These are phyloP conservation scores for Ceratocystis smalleyi DNA, from an alignment of 2,329 filamentous ascomycete species.

Conservation along the genomic window DNA sequence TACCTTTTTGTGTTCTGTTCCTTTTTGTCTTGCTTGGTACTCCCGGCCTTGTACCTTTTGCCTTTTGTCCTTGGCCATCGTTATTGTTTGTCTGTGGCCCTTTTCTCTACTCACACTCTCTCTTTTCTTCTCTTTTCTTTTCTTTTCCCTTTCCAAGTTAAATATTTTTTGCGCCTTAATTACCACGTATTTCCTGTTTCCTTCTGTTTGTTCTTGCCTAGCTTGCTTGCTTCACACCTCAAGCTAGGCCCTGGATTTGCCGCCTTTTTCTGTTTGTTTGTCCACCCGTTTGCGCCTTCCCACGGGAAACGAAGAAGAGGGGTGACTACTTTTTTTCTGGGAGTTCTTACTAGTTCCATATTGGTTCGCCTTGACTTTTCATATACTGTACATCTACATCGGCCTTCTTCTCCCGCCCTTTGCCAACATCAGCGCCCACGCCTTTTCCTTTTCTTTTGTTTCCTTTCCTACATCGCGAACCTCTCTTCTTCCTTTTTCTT, in stretches of 20 bases:
- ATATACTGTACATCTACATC: neutral
- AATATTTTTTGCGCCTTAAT: neutral
- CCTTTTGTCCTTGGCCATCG: neutral
- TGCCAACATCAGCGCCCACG: neutral
- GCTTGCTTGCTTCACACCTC: neutral
- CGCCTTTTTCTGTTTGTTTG: neutral
- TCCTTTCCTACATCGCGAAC: neutral
- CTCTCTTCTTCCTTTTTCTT: neutral
- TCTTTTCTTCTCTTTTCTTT: neutral
- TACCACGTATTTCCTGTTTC: neutral
- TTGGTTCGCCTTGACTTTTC: neutral
- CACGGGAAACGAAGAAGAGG: neutral
- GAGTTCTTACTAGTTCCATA: neutral
- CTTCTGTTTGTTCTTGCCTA: neutral
- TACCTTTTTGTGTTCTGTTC: neutral
- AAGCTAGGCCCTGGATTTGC: neutral
- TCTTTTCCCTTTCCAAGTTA: neutral
- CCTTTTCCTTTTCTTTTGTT: conserved; percentile 5
- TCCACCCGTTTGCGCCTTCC: neutral
- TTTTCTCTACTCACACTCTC: neutral
- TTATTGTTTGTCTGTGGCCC: neutral
- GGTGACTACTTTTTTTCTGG: neutral
- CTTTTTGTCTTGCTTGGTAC: neutral
- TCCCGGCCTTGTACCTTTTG: neutral
- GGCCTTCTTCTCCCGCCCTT: neutral